Base-by-base conservation (phyloP, 2,329 filamentous ascomycete genomes). In the Magnaporthiopsis rhizophila region DNA sequence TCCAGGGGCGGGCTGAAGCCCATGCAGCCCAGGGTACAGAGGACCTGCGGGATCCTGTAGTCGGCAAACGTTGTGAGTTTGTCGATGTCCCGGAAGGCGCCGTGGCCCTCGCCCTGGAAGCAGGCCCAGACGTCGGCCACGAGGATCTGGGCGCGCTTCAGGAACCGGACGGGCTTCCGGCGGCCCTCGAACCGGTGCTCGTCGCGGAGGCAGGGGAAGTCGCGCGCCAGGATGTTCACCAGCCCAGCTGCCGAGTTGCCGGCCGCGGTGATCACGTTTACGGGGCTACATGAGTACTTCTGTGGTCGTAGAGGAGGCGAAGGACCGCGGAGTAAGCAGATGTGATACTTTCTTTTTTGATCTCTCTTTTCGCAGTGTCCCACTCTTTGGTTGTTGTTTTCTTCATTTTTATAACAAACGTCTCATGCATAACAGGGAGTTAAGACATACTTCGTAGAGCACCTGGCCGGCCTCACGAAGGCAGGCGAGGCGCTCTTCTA, bases 51-150 rank as follows among this genome's bases (percentile, higher is more conserved):
- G 64, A 99, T 89, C 58, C 95, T 89, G 74, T 99, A 99, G 78
- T 99, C 95, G 72, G 95, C 93, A 79, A 99, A 99, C 89, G 98
- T 98, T 66, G 95, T 99, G 71, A 99, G 89, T 74, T 92, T 92
- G 77, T 95, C 89, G 70, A 99, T 97, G 73, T 99, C 95, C 65
- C 86, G 74, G 75, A 99, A 99, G 34, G 83, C 80, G 38, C 95
- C 96, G 71, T 88, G 93, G 32, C 84, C 82, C 69, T 89, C 81
- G 59, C 92, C 92, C 63, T 94, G 86, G 74, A 98, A 98, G 67
- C 92, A 96, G 6, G 95, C 96, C 96, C 96, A 99, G 0, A 98
- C 74, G 74, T 99, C 95, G 28, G 96, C 96, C 2, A 96, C 93
- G 26, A 98, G 84, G 66, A 99, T 99, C 76, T 99, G 95, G 1